A percentile compares a stretch with the other conserved stretches of the same genome.
phyloP scores from a whole-genome alignment of 2,329 filamentous ascomycete genomes.

The Trichoderma koningiopsis region DNA sequence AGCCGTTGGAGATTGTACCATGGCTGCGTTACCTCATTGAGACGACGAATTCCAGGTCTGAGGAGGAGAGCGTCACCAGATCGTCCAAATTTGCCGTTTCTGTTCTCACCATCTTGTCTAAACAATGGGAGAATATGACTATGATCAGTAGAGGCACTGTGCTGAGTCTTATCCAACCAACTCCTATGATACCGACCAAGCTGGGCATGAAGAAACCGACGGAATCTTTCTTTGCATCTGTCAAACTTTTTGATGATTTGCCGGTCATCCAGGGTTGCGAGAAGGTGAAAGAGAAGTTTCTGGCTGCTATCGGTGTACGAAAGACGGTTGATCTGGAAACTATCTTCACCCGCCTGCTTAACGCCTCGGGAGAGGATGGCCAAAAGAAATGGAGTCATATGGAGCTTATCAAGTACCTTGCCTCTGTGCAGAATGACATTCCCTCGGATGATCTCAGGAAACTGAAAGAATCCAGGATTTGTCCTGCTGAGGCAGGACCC shows the following conservation, averaged over 20 bases:
- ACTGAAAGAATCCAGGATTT: slow-evolving; percentile 76
- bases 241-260: slow-evolving; percentile 92
- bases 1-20: slow-evolving; percentile 77
- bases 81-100: slow-evolving; percentile 74
- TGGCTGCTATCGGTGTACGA: slow-evolving; percentile 80
- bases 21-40: slow-evolving; percentile 85
- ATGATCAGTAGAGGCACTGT: slow-evolving; percentile 66
- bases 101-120: slow-evolving; percentile 79
- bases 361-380: slow-evolving; percentile 54
- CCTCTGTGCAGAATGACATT: slow-evolving; percentile 88
- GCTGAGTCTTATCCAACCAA: slow-evolving; percentile 62
- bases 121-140: slow-evolving; percentile 83
- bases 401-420: slow-evolving; percentile 90
- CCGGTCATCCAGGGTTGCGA: slow-evolving; percentile 76
- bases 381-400: slow-evolving; percentile 83
- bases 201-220: slow-evolving; percentile 81
- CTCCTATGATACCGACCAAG: slow-evolving; percentile 86
- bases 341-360: slow-evolving; percentile 84
- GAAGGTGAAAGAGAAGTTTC: slow-evolving; percentile 86
- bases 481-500: slow-evolving; percentile 71
- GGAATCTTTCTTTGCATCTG: slow-evolving; percentile 90
- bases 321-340: slow-evolving; percentile 95
- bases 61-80: slow-evolving; percentile 69
- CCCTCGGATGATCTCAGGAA: slow-evolving; percentile 78
- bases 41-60: slow-evolving; percentile 59